Evolutionary conservation across 2,329 filamentous ascomycete genomes (phyloP), one percentile per base, ranked within the genome.

Genomic region (Phialocephala subalpina): DNA sequence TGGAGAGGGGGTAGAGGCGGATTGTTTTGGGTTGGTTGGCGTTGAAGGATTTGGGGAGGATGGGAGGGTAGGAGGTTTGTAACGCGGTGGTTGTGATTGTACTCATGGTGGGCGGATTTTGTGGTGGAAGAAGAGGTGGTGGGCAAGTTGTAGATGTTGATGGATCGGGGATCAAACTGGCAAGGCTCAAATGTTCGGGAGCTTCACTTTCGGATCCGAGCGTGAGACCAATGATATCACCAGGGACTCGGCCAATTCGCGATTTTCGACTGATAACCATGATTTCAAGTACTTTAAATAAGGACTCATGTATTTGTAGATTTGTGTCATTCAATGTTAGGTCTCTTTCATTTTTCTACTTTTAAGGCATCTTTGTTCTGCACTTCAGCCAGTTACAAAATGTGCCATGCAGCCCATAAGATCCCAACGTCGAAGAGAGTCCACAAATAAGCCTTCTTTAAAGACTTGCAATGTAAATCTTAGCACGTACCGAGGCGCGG

Each of bases 1-100:
- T 99, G 72, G 94, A 97, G 58, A 99, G 87, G 38, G 96, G 96
- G 77, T 94, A 98, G 29, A 99, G 87, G 61, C 92, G 92, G 76
- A 99, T 94, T 1, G 94, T 96, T 73, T 90, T 83, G 38, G 95
- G 93, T 80, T 99, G 96, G 78, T 95, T 94, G 60, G 87, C 90
- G 77, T 94, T 92, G 86, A 99, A 99, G 72, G 89, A 82, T 69
- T 92, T 89, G 29, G 94, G 94, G 61, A 93, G 86, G 69, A 90
- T 89, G 27, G 95, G 94, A 80, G 91, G 90, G 70, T 90, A 87
- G 63, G 89, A 91, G 80, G 92, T 94, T 79, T 95, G 91, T 58
- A 93, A 86, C 70, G 90, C 88, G 47, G 87, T 86, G 45, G 86
- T 81, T n/a, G 93, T 92, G 75, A 96, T 91, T 22, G 93, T 96